Base-by-base conservation (phyloP, 768 basidiomycete genomes). In the Lentinula sp. region DNA sequence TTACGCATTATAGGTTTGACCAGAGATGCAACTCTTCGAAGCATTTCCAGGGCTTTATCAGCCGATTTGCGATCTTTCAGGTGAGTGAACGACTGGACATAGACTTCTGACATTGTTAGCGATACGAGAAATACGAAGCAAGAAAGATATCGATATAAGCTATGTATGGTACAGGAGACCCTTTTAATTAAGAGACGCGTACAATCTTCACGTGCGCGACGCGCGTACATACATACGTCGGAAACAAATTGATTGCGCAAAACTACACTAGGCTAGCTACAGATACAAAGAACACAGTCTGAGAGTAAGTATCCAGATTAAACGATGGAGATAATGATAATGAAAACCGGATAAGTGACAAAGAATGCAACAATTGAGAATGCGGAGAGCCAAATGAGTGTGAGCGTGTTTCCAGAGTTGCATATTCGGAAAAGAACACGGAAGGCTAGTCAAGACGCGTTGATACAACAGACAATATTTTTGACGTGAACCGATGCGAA, bases 1-100 rank as follows among this genome's bases (percentile, higher is more conserved):
- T 87, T 91, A 61, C 86, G 79, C 95, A 97, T 97, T 65, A 98
- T 93, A 6, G 95, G 95, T 71, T 95, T 95, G 54, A 96, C 93
- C 53, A 92, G 79, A 1, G 87, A 86, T 0, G 88, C 87, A 35
- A 91, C 79, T 63, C 81, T 80, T 65, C 88, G 82, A 41, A 95
- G 79, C 69, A 90, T 76, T 15, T 77, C 70, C 46, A 92, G 77
- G 16, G 93, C 91, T 42, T 82, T 79, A 63, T 89, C 83, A 48
- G 85, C 81, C 66, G 83, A 82, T 42, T 87, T 87, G 67, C 79
- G 80, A 61, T 81, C 82, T 63, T 85, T 88, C 63, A 94, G 79
- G 70, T 91, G 86, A 18, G 85, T 86, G 64, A 88, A 87, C 0
- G 87, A 82, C 66, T 82, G 76, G 62, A 91, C 81, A 66, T 84